phyloP scores from a whole-genome alignment of 2,329 filamentous ascomycete species.

The Penicillium sp. region DNA sequence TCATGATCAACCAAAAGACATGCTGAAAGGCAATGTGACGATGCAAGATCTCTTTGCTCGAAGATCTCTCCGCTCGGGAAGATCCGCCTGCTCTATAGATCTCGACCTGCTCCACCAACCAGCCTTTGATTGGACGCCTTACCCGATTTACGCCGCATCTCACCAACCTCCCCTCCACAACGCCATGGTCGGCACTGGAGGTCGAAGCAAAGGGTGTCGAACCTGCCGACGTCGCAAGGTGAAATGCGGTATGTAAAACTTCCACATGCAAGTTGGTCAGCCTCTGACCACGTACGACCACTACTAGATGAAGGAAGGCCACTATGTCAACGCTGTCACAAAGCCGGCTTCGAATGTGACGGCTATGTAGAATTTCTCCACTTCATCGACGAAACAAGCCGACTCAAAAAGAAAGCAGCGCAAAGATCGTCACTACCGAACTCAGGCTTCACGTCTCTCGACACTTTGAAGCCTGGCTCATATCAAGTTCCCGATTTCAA shows the following conservation, averaged over 20 bases:
- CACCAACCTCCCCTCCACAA: background rate
- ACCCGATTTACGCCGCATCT: background rate
- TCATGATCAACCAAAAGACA: too few relatives aligned
- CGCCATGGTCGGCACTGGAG: constrained; percentile 14
- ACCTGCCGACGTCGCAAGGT: constrained; percentile 17
- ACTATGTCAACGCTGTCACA: constrained; percentile 13
- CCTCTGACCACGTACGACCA: background rate
- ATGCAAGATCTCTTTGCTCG: too few relatives aligned
- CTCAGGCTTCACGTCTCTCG: background rate
- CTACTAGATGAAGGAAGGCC: constrained; percentile 16
- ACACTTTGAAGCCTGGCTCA: background rate
- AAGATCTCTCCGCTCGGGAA: too few relatives aligned
- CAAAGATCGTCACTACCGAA: background rate
- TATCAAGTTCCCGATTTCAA: background rate
- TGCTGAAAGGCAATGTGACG: too few relatives aligned
- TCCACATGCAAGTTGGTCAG: background rate
- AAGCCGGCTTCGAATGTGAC: constrained; percentile 9
- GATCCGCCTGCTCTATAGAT: background rate
- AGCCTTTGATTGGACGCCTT: background rate
- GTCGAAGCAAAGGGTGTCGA: constrained; percentile 20
- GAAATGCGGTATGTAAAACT: constrained; percentile 14
- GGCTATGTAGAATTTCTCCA: constrained; percentile 14
- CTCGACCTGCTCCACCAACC: background rate
- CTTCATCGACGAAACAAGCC: constrained; percentile 10
- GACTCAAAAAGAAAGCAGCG: background rate